Conservation (phyloP, 192 early-diverging fungal genomes). For the Coemansia sp. region DNA sequence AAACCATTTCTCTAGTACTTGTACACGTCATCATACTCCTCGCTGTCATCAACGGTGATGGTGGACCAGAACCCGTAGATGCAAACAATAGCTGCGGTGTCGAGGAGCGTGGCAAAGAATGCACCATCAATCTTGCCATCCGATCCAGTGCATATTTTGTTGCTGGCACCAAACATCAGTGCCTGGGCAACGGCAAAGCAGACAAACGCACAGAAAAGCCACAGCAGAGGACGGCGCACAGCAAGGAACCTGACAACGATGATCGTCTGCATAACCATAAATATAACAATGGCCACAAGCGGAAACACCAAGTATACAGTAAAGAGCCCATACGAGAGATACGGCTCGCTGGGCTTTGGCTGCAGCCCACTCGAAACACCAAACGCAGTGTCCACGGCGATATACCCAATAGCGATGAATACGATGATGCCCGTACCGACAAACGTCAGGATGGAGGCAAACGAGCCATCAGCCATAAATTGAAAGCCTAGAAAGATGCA, state of each 20-base stretch:
- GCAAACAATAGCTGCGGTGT: constrained; percentile 45
- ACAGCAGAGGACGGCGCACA: constrained; percentile 47
- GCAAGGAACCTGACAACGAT: constrained; percentile 52
- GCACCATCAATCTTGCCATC: constrained; percentile 54
- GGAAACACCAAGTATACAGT: constrained; percentile 54
- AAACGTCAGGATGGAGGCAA: constrained; percentile 46
- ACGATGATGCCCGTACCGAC: constrained; percentile 34
- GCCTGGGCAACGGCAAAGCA: constrained; percentile 51
- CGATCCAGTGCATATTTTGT: constrained; percentile 56
- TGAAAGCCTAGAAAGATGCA: constrained; percentile 46
- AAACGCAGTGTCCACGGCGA: constrained; percentile 54
- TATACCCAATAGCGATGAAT: constrained; percentile 51
- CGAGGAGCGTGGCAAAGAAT: constrained; percentile 57
- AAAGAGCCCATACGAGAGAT: constrained; percentile 50
- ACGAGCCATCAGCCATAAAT: constrained; percentile 52
- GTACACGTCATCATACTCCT: constrained; percentile 46
- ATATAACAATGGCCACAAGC: constrained; percentile 45
- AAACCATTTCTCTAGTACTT: constrained; percentile 31
- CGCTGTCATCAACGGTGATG: constrained; percentile 58
- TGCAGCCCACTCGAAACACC: constrained; percentile 51
- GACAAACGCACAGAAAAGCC: constrained; percentile 40
- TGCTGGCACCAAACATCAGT: constrained; percentile 53
- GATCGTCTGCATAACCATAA: constrained; percentile 35
- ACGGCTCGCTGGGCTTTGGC: constrained; percentile 38
- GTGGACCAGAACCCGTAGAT: constrained; percentile 60